phyloP scores from a whole-genome alignment of 768 basidiomycete species.

The Mycena alexandri region DNA sequence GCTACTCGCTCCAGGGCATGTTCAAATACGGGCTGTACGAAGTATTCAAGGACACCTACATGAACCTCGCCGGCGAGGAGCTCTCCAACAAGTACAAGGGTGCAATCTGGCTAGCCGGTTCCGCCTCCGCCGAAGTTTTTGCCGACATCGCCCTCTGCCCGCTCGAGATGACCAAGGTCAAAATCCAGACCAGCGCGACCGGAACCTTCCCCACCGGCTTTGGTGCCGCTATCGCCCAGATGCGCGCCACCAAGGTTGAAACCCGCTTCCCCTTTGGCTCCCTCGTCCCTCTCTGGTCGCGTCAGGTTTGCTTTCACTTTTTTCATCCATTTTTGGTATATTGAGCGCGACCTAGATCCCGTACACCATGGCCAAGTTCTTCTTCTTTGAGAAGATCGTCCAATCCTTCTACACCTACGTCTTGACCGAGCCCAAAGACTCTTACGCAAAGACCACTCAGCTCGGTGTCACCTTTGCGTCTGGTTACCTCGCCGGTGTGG shows the following conservation, averaged over 20 bases:
- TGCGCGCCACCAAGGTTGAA: conserved; percentile 74
- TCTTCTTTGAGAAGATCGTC: conserved; percentile 93
- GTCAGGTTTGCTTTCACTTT: conserved; percentile 67
- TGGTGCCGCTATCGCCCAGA: conserved; percentile 77
- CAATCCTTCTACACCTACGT: conserved; percentile 90
- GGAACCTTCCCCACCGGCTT: conserved; percentile 87
- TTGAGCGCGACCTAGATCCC: conserved; percentile 71
- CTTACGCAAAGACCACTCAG: conserved; percentile 85
- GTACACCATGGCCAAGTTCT: conserved; percentile 99
- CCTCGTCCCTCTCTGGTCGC: conserved; percentile 88
- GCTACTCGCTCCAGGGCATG: conserved; percentile 96
- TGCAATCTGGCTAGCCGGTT: conserved; percentile 93
- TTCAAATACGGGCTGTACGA: conserved; percentile 99
- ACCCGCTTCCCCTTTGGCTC: conserved; percentile 91
- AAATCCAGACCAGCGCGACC: conserved; percentile 82
- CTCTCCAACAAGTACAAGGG: conserved; percentile 84
- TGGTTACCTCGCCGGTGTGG: conserved; percentile 95
- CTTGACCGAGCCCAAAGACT: conserved; percentile 82
- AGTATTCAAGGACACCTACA: conserved; percentile 94
- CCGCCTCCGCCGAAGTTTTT: conserved; percentile 95
- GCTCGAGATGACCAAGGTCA: conserved; percentile 93
- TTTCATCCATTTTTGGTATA: not conserved
- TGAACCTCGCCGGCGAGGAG: conserved; percentile 91
- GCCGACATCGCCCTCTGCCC: conserved; percentile 97
- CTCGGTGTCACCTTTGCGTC: conserved; percentile 91